Evolutionary conservation across 2,329 filamentous ascomycete genomes (phyloP).

Genomic region (Phaeosphaeriaceae sp.): DNA sequence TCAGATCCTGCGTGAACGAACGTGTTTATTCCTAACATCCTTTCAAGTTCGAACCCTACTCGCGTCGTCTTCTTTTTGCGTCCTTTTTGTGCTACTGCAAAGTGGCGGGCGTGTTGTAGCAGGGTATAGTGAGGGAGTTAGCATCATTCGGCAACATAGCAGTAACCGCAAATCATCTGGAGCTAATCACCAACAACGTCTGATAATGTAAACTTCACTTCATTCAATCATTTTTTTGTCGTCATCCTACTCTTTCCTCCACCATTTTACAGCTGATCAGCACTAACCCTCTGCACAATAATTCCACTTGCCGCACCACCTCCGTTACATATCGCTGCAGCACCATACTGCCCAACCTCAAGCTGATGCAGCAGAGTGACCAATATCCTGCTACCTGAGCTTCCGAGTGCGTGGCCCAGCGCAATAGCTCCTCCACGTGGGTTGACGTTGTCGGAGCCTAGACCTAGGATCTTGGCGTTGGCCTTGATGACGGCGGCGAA

Average conservation of each 20-base stretch:
- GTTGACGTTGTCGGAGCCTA: slow-evolving; percentile 82
- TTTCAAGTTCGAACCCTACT: slow-evolving; percentile 36
- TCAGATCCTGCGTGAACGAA: too few species aligned
- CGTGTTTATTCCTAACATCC: not conserved
- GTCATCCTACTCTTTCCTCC: slow-evolving; percentile 4
- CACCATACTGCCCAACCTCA: slow-evolving; percentile 90
- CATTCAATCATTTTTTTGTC: slow-evolving; percentile 2
- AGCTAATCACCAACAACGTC: too few species aligned
- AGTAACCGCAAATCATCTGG: too few species aligned
- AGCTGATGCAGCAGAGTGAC: slow-evolving; percentile 91
- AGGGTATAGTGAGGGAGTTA: not conserved
- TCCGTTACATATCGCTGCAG: slow-evolving; percentile 96
- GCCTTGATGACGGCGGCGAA: slow-evolving; percentile 96
- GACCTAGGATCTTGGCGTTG: slow-evolving; percentile 88
- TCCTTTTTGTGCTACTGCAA: not conserved
- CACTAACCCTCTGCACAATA: slow-evolving; percentile 78
- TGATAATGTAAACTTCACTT: not conserved
- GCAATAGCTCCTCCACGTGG: slow-evolving; percentile 90
- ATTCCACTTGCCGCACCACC: slow-evolving; percentile 91
- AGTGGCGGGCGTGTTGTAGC: not conserved
- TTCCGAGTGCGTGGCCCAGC: slow-evolving; percentile 88
- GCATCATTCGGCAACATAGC: not conserved
- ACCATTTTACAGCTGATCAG: slow-evolving; percentile 27
- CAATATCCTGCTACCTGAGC: slow-evolving; percentile 89
- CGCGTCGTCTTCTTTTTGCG: slow-evolving; percentile 29